Conservation (phyloP, 1,284 basidiomycete species). For the Tylopilus orsonianus region DNA sequence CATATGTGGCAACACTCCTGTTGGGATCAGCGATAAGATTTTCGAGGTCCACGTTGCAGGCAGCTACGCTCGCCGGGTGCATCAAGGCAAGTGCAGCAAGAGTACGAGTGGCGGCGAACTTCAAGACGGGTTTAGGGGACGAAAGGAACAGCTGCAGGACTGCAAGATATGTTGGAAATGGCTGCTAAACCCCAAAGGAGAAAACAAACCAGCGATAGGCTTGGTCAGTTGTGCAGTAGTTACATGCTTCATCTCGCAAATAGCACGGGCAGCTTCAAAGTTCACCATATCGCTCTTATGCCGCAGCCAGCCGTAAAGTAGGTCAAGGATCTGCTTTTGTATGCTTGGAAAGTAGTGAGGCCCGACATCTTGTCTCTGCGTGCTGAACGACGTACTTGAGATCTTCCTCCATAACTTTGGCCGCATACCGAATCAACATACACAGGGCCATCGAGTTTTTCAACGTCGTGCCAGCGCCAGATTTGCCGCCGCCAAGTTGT, state of each 20-base stretch:
- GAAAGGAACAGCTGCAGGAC: constrained; percentile 93
- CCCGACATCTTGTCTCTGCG: not conserved
- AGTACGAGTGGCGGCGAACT: constrained; percentile 97
- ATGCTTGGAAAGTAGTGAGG: constrained; percentile 49
- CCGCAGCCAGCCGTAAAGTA: constrained; percentile 92
- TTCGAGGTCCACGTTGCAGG: constrained; percentile 97
- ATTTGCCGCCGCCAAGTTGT: constrained; percentile 88
- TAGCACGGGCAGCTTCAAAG: constrained; percentile 95
- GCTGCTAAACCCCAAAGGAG: constrained; percentile 2
- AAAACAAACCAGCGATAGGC: constrained; percentile 76
- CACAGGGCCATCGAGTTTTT: constrained; percentile 99
- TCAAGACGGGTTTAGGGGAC: constrained; percentile 90
- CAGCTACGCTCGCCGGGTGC: constrained; percentile 84
- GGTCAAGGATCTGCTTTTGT: constrained; percentile 90
- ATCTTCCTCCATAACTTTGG: constrained; percentile 98
- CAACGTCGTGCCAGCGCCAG: constrained; percentile 77
- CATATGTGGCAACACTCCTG: constrained; percentile 96
- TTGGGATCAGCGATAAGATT: constrained; percentile 96
- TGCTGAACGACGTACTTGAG: constrained; percentile 70
- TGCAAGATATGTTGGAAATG: constrained; percentile 29
- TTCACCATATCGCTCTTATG: constrained; percentile 99
- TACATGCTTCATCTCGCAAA: constrained; percentile 93
- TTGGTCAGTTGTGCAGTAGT: constrained; percentile 78
- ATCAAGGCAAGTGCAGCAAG: constrained; percentile 85
- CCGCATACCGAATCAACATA: constrained; percentile 97